These are phyloP conservation scores for Trametes versicolor DNA, from an alignment of 1,284 basidiomycete species.

Conservation along the genomic window DNA sequence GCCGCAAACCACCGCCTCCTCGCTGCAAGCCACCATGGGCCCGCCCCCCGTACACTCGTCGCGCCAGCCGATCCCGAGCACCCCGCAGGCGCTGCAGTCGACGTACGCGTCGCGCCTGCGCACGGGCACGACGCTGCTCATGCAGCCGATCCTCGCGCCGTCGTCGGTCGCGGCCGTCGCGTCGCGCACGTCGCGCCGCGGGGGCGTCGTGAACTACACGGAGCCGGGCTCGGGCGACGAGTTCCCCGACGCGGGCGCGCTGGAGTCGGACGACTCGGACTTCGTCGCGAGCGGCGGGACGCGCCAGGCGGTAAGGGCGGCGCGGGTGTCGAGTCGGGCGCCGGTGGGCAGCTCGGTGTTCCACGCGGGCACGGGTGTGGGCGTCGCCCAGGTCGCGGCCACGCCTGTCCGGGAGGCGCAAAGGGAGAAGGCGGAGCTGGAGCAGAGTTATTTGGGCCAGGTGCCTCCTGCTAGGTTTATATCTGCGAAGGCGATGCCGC, in stretches of 20 bases:
- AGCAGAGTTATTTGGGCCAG: conserved; percentile 90
- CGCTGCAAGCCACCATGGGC: conserved; percentile 22
- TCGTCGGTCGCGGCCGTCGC: conserved; percentile 50
- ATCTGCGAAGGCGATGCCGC: conserved; percentile 62
- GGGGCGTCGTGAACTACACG: conserved; percentile 85
- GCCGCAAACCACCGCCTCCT: conserved; percentile 9
- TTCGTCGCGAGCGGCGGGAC: conserved; percentile 63
- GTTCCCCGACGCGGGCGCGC: conserved; percentile 78
- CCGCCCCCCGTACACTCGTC: conserved; percentile 48
- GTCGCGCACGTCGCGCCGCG: conserved; percentile 60
- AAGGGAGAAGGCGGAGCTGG: conserved; percentile 66
- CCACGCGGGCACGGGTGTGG: conserved; percentile 36
- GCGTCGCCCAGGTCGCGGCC: conserved; percentile 20
- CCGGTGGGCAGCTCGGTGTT: conserved; percentile 50
- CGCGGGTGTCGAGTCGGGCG: conserved; percentile 48
- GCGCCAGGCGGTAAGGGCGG: conserved; percentile 52
- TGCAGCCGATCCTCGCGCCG: conserved; percentile 83
- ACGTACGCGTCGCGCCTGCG: conserved; percentile 93
- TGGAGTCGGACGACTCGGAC: conserved; percentile 82
- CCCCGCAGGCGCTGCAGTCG: conserved; percentile 80
- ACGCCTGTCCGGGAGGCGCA: conserved; percentile 37
- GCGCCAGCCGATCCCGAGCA: conserved; percentile 63
- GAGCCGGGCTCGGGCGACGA: conserved; percentile 88
- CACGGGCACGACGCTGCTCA: conserved; percentile 90
- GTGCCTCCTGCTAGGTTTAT: conserved; percentile 87